These are phyloP conservation scores for Trypanosoma brucei DNA, from an alignment of 208 protist species.

Conservation along the genomic window DNA sequence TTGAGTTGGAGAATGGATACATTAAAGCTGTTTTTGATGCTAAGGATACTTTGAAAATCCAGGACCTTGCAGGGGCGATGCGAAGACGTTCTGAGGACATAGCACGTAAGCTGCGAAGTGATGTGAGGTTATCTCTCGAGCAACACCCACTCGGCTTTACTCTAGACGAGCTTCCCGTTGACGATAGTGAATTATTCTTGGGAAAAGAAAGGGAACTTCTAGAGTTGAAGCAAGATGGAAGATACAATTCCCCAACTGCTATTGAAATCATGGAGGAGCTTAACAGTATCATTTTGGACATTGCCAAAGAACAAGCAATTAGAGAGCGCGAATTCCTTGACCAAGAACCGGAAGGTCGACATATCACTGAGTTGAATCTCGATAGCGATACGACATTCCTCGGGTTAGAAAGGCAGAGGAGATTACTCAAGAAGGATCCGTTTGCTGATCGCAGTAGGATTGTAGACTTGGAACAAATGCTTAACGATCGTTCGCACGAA, in stretches of 20 bases:
- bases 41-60: slow-evolving; percentile 36
- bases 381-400: slow-evolving; percentile 58
- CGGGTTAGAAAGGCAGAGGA: slow-evolving; percentile 68
- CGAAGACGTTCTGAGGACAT: slow-evolving; percentile 58
- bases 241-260: slow-evolving; percentile 32
- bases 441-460: slow-evolving; percentile 53
- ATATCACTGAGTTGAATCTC: slow-evolving; percentile 40
- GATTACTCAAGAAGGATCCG: slow-evolving; percentile 43
- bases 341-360: slow-evolving; percentile 55
- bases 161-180: slow-evolving; percentile 57
- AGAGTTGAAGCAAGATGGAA: slow-evolving; percentile 32
- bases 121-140: slow-evolving; percentile 56
- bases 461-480: slow-evolving; percentile 55
- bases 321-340: slow-evolving; percentile 70
- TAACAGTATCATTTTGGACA: slow-evolving; percentile 38
- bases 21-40: slow-evolving; percentile 51
- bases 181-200: slow-evolving; percentile 48
- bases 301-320: slow-evolving; percentile 50
- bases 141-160: slow-evolving; percentile 41
- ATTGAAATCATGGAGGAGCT: slow-evolving; percentile 34
- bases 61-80: slow-evolving; percentile 59
- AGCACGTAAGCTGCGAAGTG: slow-evolving; percentile 51
- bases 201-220: slow-evolving; percentile 56
- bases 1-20: slow-evolving; percentile 62
- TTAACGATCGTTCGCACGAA: slow-evolving; percentile 73